Base-by-base conservation (phyloP, 441 rosid genomes). In the Raphanus hybrid region DNA sequence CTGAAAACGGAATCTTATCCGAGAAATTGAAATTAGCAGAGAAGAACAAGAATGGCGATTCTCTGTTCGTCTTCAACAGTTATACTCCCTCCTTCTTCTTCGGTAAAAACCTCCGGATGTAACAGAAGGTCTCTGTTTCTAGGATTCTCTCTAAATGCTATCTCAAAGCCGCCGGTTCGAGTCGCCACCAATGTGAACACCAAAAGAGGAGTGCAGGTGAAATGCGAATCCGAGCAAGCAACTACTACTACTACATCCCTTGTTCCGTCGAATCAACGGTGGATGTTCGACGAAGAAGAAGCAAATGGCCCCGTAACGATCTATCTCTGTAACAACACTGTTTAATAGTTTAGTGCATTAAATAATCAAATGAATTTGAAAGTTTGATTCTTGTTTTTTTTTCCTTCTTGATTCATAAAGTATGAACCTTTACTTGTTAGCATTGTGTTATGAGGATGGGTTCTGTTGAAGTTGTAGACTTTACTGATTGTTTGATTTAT, bases 231-330 rank as follows among this genome's bases (percentile, higher is more conserved):
- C 6, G 87, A 86, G 85, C 84, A 83, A 59, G 6, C 80, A 32
- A 59, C 48, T 18, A 57, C 50, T 43, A 10, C 52, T 12, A 37
- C 58, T 52, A 78, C 84, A 39, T 67, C 96, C 76, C 77, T 81
- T 69, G 87, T 92, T 16, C 96, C 97, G 9, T 82, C 84, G 14
- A 92, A 92, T 43, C 93, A 92, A 65, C 90, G 98, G 3, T 92
- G 98, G 98, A 87, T 91, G 96, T 90, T 94, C 61, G 96, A 94
- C 18, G 87, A 88, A 81, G 82, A 86, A 27, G 98, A 94, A 83
- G 85, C 87, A 16, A 70, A 84, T 35, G 99, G 99, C 78, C 99
- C 97, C 37, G 99, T 94, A 92, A 84, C 10, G 12, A 67, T 20
- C 59, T 7, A 1, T 48, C 11, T 58, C 12, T n/a, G n/a, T n/a